Conservation (phyloP, 2,329 filamentous ascomycete species). For the Graphilbum ipis-grandicollis region DNA sequence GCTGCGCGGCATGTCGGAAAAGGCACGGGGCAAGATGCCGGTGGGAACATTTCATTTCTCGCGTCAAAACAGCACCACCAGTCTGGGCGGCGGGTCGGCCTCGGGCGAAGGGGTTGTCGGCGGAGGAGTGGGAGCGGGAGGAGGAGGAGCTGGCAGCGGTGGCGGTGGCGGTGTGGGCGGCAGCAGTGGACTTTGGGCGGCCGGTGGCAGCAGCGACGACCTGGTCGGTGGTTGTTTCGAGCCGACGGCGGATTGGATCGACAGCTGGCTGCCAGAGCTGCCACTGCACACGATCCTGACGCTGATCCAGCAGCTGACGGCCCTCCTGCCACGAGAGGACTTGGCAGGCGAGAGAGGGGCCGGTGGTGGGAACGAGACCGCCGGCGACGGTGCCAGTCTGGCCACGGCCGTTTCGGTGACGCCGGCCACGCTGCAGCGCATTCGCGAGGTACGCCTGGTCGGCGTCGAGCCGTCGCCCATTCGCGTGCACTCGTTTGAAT, state of each 20-base stretch:
- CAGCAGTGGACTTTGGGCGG: neutral
- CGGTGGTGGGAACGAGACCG: neutral
- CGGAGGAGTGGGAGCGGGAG: neutral
- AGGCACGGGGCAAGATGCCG: slow-evolving; percentile 89
- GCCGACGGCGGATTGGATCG: slow-evolving; percentile 72
- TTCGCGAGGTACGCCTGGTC: slow-evolving; percentile 44
- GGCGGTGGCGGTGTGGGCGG: neutral
- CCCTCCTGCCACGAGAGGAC: slow-evolving; percentile 35
- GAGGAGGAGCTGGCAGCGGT: neutral
- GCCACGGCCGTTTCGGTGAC: too few relatives aligned
- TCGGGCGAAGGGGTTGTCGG: neutral
- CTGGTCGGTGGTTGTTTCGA: slow-evolving; percentile 35
- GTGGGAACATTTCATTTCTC: slow-evolving; percentile 70
- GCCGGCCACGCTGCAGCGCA: slow-evolving; percentile 23
- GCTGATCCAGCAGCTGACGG: slow-evolving; percentile 49
- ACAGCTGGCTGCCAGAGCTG: slow-evolving; percentile 82
- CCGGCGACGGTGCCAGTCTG: too few relatives aligned
- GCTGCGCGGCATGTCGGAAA: slow-evolving; percentile 86
- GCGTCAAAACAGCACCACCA: slow-evolving; percentile 76
- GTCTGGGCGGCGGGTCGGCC: slow-evolving; percentile 46
- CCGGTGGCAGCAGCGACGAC: neutral
- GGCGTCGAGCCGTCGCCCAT: slow-evolving; percentile 60
- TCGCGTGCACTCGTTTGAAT: slow-evolving; percentile 78
- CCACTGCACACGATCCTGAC: slow-evolving; percentile 76
- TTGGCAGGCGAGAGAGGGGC: slow-evolving; percentile 14